Conservation (phyloP, 2,329 filamentous ascomycete genomes). For the Claviceps arundinis region DNA sequence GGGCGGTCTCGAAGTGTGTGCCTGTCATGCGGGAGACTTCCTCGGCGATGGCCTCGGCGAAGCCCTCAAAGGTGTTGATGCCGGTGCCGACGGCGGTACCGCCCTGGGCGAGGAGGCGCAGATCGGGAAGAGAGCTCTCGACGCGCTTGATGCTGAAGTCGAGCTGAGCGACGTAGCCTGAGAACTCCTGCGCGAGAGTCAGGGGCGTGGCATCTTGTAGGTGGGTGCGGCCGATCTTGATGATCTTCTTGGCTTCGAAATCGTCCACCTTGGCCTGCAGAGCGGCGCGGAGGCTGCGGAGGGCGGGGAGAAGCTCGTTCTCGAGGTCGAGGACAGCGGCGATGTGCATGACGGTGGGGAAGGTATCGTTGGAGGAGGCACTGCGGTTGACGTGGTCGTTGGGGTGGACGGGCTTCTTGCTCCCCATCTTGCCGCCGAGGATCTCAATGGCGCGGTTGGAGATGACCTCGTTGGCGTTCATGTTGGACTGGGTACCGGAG, state of each 20-base stretch:
- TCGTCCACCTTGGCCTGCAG: slow-evolving; percentile 80
- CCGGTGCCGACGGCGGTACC: slow-evolving; percentile 95
- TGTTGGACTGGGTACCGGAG: slow-evolving; percentile 97
- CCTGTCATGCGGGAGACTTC: slow-evolving; percentile 90
- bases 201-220: slow-evolving; percentile 93
- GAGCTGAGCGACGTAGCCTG: slow-evolving; percentile 89
- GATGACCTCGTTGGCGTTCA: slow-evolving; percentile 99
- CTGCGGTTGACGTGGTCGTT: slow-evolving; percentile 99
- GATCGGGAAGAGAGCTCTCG: slow-evolving; percentile 67
- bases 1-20: slow-evolving; percentile 85
- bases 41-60: slow-evolving; percentile 81
- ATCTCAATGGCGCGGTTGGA: slow-evolving; percentile 99
- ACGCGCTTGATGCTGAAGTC: slow-evolving; percentile 83
- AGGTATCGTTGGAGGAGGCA: slow-evolving; percentile 96
- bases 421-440: slow-evolving; percentile 81
- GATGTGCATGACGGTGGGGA: slow-evolving; percentile 99
- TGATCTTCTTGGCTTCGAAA: slow-evolving; percentile 76
- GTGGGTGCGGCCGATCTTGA: slow-evolving; percentile 98
- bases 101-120: slow-evolving; percentile 81
- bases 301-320: slow-evolving; percentile 66
- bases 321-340: slow-evolving; percentile 91
- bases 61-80: slow-evolving; percentile 93
- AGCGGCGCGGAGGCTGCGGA: slow-evolving; percentile 69
- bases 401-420: slow-evolving; percentile 96
- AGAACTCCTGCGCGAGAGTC: slow-evolving; percentile 94